Percentiles rank a stretch among this genome's conserved stretches.
These are phyloP conservation scores for Chimonanthus salicifolius DNA, from an alignment of 164 flowering plant species.

Conservation along the genomic window DNA sequence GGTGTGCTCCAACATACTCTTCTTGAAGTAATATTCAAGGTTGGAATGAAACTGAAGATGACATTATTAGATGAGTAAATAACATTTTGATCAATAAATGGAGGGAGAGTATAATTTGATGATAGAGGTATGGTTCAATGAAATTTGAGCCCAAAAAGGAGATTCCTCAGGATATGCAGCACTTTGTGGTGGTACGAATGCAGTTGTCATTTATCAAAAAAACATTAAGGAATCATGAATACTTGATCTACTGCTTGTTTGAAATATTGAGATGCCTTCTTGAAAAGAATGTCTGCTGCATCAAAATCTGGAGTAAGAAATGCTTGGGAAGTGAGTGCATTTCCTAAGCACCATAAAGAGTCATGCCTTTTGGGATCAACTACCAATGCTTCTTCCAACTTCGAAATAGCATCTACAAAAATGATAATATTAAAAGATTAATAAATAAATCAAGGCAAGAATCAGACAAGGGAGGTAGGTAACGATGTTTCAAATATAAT, in stretches of 20 bases:
- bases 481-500: no score
- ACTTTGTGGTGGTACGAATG: no score
- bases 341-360: slow-evolving; percentile 78
- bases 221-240: not conserved
- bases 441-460: not conserved
- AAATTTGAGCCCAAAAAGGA: no score
- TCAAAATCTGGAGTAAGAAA: slow-evolving; percentile 69
- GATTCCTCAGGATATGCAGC: no score
- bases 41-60: no score
- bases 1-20: no score
- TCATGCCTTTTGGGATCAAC: slow-evolving; percentile 66
- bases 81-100: no score
- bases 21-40: no score
- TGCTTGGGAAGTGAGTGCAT: slow-evolving; percentile 74
- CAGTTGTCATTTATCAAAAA: not conserved
- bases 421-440: not conserved
- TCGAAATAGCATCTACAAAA: slow-evolving; percentile 51
- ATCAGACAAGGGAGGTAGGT: not conserved
- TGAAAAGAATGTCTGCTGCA: slow-evolving; percentile 50
- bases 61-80: no score
- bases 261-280: slow-evolving; percentile 53
- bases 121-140: no score
- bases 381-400: slow-evolving; percentile 75
- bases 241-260: slow-evolving; percentile 74
- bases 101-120: no score